Evolutionary conservation across 2,329 filamentous ascomycete species (phyloP).

Genomic region (Penicillium sp.): DNA sequence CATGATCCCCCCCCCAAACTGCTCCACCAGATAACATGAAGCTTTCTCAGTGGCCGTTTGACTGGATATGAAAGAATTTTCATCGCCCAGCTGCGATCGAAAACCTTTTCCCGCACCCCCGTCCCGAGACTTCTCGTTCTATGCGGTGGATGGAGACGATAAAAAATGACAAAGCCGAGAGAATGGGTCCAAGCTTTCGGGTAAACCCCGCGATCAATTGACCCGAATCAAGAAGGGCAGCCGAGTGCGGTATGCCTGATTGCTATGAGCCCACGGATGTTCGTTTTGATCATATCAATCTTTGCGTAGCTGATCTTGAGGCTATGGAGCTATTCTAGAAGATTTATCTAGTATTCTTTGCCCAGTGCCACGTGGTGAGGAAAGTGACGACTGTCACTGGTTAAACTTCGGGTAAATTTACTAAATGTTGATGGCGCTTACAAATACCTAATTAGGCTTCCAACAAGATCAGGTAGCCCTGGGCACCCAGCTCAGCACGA

Average conservation of each 20-base stretch:
- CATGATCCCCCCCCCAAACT: conserved; percentile 1
- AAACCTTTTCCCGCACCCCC: not conserved
- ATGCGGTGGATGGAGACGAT: not conserved
- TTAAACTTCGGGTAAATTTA: not conserved
- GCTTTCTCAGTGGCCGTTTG: conserved; percentile 3
- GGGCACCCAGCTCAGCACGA: too few relatives aligned
- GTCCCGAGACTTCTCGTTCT: not conserved
- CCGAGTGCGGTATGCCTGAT: not conserved
- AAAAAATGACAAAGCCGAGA: not conserved
- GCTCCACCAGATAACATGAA: conserved; percentile 12
- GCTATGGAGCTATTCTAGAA: not conserved
- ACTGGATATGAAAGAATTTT: not conserved
- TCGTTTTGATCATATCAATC: not conserved
- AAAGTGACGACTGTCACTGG: not conserved
- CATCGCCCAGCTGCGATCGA: not conserved
- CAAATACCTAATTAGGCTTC: not conserved
- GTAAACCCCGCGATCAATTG: not conserved
- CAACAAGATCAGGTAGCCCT: too few relatives aligned
- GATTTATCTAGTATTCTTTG: not conserved
- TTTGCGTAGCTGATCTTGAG: not conserved
- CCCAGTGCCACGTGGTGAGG: not conserved
- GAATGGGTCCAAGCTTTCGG: not conserved
- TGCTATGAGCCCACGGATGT: not conserved
- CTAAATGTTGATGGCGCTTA: not conserved
- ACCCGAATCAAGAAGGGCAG: not conserved